Conservation (phyloP, 2,329 filamentous ascomycete species). For the Arthrobotrys sphaeroides region DNA sequence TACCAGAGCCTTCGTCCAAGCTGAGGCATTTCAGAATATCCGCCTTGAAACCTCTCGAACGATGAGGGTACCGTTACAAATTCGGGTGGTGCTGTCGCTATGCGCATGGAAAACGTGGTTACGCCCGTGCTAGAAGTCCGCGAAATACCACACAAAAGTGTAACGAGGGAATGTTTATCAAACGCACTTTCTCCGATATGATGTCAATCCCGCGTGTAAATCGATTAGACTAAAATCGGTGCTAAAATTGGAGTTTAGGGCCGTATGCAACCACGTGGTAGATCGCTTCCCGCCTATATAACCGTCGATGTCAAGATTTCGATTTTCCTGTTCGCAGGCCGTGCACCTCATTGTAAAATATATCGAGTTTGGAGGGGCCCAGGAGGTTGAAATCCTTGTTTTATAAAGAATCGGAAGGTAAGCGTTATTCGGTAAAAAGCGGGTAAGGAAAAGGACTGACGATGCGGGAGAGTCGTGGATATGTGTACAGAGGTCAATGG, state of each 20-base stretch:
- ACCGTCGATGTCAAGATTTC: background rate
- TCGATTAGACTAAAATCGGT: background rate
- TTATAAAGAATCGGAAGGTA: background rate
- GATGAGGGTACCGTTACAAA: background rate
- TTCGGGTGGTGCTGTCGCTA: background rate
- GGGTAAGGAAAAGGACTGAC: no score
- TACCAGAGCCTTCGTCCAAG: background rate
- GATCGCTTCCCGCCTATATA: background rate
- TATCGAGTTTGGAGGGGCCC: background rate
- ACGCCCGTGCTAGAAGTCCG: background rate
- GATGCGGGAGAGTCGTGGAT: no score
- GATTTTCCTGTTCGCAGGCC: background rate
- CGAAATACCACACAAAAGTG: background rate
- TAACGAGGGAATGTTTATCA: background rate
- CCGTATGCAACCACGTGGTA: background rate
- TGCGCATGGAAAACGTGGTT: background rate
- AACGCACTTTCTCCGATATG: background rate
- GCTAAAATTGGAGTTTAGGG: background rate
- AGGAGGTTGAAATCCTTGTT: background rate
- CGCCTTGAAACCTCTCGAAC: background rate
- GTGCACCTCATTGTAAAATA: background rate
- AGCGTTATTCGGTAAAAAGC: background rate
- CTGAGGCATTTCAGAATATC: slow-evolving; percentile 2
- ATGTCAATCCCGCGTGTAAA: background rate
- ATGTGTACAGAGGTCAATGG: no score